Percentiles rank a stretch among this genome's conserved stretches.
These are phyloP conservation scores for Cryptosporidium bovis DNA, from an alignment of 169 alveolate species.

Conservation along the genomic window DNA sequence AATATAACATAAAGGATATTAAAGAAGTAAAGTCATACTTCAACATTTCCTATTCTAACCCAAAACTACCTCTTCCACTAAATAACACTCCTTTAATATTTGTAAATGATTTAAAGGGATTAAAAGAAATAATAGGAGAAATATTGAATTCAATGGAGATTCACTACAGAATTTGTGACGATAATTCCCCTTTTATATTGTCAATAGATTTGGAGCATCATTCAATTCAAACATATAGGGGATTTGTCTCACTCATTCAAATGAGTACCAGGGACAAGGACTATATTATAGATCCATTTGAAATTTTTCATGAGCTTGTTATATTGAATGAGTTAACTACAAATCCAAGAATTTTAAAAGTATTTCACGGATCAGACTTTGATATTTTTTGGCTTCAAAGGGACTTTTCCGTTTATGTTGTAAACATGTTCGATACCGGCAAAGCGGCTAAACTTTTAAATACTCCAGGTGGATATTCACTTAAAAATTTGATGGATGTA, in stretches of 20 bases:
- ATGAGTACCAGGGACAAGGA: conserved; percentile 90
- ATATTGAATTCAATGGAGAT: conserved; percentile 36
- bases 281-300: conserved; percentile 92
- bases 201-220: conserved; percentile 95
- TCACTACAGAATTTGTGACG: conserved; percentile 56
- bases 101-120: conserved; percentile 81
- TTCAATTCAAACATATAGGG: conserved; percentile 85
- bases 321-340: conserved; percentile 88
- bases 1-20: conserved; percentile 2
- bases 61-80: conserved; percentile 73
- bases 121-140: conserved; percentile 81
- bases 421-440: conserved; percentile 94
- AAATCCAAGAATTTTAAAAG: conserved; percentile 93
- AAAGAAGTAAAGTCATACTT: conserved; percentile 23
- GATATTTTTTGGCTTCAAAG: conserved; percentile 93
- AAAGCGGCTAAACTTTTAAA: conserved; percentile 90
- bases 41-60: conserved; percentile 28
- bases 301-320: conserved; percentile 83
- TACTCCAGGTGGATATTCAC: conserved; percentile 84
- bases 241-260: conserved; percentile 93
- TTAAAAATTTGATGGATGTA: conserved; percentile 83
- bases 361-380: conserved; percentile 93
- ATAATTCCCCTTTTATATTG: conserved; percentile 79
- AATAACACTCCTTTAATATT: conserved; percentile 83
- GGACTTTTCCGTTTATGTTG: conserved; percentile 95